phyloP scores from a whole-genome alignment of 345 rosid species.

The Xanthoceras sorbifolium region DNA sequence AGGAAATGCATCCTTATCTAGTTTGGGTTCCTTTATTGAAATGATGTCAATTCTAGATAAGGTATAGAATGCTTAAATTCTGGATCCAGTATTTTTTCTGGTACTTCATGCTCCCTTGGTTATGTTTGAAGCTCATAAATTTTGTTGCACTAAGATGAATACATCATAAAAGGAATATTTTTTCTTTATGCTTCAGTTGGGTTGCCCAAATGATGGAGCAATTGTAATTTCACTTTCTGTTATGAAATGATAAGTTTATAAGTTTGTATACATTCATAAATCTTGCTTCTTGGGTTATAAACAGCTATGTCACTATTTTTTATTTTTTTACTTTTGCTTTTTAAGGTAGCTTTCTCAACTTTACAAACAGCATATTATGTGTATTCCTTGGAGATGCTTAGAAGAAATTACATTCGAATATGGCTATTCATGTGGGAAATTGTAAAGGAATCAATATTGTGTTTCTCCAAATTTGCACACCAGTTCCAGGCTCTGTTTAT shows the following conservation, averaged over 20 bases:
- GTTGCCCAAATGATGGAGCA: neutral
- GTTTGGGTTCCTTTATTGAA: too few species aligned
- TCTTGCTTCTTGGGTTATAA: too few species aligned
- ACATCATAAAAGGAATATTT: neutral
- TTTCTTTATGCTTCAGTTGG: neutral
- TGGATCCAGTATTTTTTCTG: neutral
- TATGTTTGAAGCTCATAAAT: neutral
- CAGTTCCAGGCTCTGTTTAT: neutral
- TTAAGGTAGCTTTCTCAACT: too few species aligned
- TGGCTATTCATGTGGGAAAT: neutral
- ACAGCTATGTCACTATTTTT: neutral
- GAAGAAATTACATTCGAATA: too few species aligned
- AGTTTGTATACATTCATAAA: too few species aligned
- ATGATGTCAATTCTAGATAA: neutral
- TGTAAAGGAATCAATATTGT: neutral
- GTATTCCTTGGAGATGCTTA: neutral
- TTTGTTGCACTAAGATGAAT: neutral
- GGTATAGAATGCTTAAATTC: neutral
- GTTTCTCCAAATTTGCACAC: neutral
- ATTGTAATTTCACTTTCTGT: too few species aligned
- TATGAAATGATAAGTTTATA: too few species aligned
- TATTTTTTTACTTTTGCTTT: neutral
- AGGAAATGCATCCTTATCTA: too few species aligned
- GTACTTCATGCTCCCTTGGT: neutral
- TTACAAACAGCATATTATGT: neutral